Base-by-base conservation (phyloP, 2,329 filamentous ascomycete species). In the Penicillium brasilianum region DNA sequence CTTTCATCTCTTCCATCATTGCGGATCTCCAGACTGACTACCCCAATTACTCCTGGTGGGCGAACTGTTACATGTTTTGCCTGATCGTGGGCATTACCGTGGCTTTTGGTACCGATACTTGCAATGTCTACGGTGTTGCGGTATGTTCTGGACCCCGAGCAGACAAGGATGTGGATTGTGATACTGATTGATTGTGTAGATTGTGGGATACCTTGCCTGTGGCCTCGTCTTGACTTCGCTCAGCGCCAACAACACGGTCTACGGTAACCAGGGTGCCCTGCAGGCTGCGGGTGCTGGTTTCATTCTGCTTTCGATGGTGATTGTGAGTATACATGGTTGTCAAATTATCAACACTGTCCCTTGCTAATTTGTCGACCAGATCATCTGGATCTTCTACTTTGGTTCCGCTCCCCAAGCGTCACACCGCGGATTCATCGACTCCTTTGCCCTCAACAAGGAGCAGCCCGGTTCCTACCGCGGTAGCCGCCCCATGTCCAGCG, bases 381-480 rank as follows among this genome's bases (percentile, higher is more conserved):
- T 97, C 70, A 87, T 98, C 61, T 99, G 95, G 95, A 97, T 97
- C 69, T 96, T 98, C 80, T 98, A 98, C 83, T 99, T 97, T 73
- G 95, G 95, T 71, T 97, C 94, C 2, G 90, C 93, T 18, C 93
- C 94, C 1, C 91, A 92, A 44, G 91, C 93, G 16, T 87, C 89
- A 57, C 91, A 93, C 65, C 91, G 94, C 71, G 89, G 92, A 59
- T 97, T 96, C 76, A 90, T 98, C 70, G 95, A 99, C 80, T 97
- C 94, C 0, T 97, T 97, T 74, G 93, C 95, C 52, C 85, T 97
- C 22, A 88, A 95, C 81, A 98, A 98, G 80, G 93, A 97, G 71
- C 74, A 78, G 48, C 80, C 79, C 50, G 87, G 85, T 0, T 83
- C 85, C 25, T 87, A 82, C 61, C 84, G 78, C 82, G 87, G 82